Evolutionary conservation across 2,329 filamentous ascomycete species (phyloP).

Genomic region (Apiospora arundinis): DNA sequence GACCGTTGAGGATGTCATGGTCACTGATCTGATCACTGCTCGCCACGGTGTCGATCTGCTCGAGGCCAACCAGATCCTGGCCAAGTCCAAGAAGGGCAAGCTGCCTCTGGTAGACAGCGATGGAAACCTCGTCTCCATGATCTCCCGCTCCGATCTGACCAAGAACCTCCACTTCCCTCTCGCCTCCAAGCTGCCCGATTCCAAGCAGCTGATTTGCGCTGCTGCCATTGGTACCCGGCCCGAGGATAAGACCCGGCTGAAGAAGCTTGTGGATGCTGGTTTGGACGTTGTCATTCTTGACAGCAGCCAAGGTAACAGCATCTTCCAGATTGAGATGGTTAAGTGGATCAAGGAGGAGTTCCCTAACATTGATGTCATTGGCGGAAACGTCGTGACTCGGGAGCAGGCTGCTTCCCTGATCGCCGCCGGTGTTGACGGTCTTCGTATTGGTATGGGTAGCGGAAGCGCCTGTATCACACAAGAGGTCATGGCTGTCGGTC

Average conservation of each 20-base stretch:
- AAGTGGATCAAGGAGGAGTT: conserved; percentile 91
- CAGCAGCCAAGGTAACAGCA: conserved; percentile 96
- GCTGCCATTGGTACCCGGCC: conserved; percentile 95
- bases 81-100: conserved; percentile 98
- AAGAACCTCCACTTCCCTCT: conserved; percentile 98
- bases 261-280: conserved; percentile 90
- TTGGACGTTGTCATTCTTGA: conserved; percentile 95
- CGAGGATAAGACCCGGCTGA: conserved; percentile 86
- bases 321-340: conserved; percentile 99
- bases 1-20: conserved; percentile 90
- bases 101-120: conserved; percentile 87
- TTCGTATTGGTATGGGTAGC: conserved; percentile 98
- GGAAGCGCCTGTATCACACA: conserved; percentile 98
- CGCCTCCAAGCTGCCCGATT: conserved; percentile 93
- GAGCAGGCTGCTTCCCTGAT: conserved; percentile 95
- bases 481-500: conserved; percentile 98
- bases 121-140: conserved; percentile 88
- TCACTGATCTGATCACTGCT: conserved; percentile 91
- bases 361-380: conserved; percentile 90
- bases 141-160: conserved; percentile 93
- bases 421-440: conserved; percentile 90
- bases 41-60: conserved; percentile 79
- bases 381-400: conserved; percentile 96
- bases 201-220: conserved; percentile 95
- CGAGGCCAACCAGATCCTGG: conserved; percentile 92